Percentiles rank a stretch among this genome's conserved stretches.
Evolutionary conservation across 208 protist genomes (phyloP).

Genomic region (Leishmania turanica): DNA sequence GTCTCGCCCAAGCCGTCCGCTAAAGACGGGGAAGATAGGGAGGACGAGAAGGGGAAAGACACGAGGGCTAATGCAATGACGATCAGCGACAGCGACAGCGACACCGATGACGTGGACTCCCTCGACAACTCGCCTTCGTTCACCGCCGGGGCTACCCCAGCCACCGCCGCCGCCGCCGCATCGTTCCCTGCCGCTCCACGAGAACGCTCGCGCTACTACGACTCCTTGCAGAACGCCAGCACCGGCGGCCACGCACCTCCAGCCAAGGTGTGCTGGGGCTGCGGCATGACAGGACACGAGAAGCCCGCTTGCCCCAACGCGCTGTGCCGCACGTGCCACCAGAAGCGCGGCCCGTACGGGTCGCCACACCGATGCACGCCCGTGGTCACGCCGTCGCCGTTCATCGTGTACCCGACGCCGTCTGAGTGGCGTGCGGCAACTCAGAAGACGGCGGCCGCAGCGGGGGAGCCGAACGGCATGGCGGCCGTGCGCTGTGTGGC

Average conservation of each 20-base stretch:
- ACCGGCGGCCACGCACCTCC: slow-evolving; percentile 13
- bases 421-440: slow-evolving; percentile 18
- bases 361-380: slow-evolving; percentile 38
- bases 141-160: neutral
- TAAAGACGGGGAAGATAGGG: neutral
- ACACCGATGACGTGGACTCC: slow-evolving; percentile 7
- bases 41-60: neutral
- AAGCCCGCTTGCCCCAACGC: slow-evolving; percentile 82
- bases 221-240: slow-evolving; percentile 36
- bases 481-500: slow-evolving; percentile 58
- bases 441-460: slow-evolving; percentile 10
- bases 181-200: slow-evolving; percentile 8
- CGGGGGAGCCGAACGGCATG: slow-evolving; percentile 40
- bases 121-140: neutral
- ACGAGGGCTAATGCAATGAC: neutral
- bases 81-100: slow-evolving; percentile 5
- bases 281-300: slow-evolving; percentile 77
- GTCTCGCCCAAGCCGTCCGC: neutral
- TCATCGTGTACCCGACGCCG: slow-evolving; percentile 38
- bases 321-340: slow-evolving; percentile 74
- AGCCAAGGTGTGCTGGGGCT: slow-evolving; percentile 85
- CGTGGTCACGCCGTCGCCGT: slow-evolving; percentile 43
- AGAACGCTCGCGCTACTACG: slow-evolving; percentile 62
- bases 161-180: neutral
- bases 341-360: slow-evolving; percentile 38